These are phyloP conservation scores for Gossypium schwendimanii DNA, from an alignment of 441 rosid genomes.

Conservation along the genomic window DNA sequence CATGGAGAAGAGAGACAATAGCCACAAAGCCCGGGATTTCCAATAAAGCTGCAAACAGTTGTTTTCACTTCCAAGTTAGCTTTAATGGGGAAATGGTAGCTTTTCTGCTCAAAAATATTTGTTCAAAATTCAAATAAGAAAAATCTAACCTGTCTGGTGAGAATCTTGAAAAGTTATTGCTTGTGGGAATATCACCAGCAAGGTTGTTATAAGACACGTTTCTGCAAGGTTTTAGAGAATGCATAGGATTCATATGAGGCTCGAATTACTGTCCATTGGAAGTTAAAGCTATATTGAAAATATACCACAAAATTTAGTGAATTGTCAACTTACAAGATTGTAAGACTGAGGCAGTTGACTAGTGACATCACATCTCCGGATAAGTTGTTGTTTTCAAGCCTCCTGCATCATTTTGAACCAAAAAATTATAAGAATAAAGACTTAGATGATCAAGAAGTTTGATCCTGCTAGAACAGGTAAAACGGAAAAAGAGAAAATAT, in stretches of 20 bases:
- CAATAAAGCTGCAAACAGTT: slow-evolving; percentile 53
- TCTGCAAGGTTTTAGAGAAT: slow-evolving; percentile 29
- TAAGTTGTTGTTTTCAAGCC: slow-evolving; percentile 66
- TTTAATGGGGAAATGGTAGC: background rate
- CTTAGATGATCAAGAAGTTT: background rate
- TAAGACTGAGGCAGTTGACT: slow-evolving; percentile 63
- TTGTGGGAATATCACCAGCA: slow-evolving; percentile 63
- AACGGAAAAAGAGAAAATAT: too few relatives aligned
- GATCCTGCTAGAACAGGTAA: too few relatives aligned
- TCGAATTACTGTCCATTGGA: background rate
- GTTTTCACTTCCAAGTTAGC: background rate
- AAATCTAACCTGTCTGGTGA: slow-evolving; percentile 45
- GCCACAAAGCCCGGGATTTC: slow-evolving; percentile 81
- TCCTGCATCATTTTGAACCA: slow-evolving; percentile 35
- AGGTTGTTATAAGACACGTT: slow-evolving; percentile 82
- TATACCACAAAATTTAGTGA: background rate
- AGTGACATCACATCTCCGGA: slow-evolving; percentile 65
- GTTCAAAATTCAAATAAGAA: background rate
- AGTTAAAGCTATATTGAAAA: background rate
- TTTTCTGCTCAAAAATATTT: background rate
- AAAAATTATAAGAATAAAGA: background rate
- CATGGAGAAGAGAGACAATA: slow-evolving; percentile 62
- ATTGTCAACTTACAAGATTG: slow-evolving; percentile 43
- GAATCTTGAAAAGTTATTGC: slow-evolving; percentile 77
- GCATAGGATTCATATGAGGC: slow-evolving; percentile 5